phyloP scores from a whole-genome alignment of 1,284 basidiomycete genomes.

The Trichosporon inkin region DNA sequence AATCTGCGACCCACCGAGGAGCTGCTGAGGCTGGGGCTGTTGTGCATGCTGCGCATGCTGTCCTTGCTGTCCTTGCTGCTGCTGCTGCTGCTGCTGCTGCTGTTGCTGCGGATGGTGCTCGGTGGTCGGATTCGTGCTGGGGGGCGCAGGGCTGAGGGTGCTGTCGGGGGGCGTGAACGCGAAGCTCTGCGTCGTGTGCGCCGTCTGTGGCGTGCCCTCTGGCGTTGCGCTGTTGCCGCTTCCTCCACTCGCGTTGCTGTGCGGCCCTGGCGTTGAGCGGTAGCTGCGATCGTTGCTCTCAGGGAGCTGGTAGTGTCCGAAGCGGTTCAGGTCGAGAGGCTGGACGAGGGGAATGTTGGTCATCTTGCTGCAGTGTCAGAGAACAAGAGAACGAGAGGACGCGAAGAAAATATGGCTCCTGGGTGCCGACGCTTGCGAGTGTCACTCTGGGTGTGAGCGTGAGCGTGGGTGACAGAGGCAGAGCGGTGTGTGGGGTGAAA shows the following conservation, averaged over 20 bases:
- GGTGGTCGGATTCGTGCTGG: not conserved
- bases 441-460: not conserved
- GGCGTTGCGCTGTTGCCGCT: not conserved
- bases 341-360: constrained; percentile 15
- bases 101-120: constrained; percentile 5
- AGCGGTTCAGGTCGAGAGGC: constrained; percentile 9
- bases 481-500: not conserved
- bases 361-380: constrained; percentile 5
- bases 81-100: constrained; percentile 1
- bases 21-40: not conserved
- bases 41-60: not conserved
- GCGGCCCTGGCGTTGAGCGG: not conserved
- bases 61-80: not conserved
- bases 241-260: not conserved
- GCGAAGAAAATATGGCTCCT: not conserved
- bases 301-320: constrained; percentile 7
- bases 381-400: not conserved
- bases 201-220: constrained; percentile 5
- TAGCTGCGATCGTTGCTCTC: not conserved
- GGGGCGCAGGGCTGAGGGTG: not conserved
- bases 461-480: not conserved
- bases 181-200: not conserved
- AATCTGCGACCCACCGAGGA: not conserved
- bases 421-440: not conserved
- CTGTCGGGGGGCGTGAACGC: not conserved